phyloP scores from a whole-genome alignment of 2,329 filamentous ascomycete species.

The Aspergillus felis region DNA sequence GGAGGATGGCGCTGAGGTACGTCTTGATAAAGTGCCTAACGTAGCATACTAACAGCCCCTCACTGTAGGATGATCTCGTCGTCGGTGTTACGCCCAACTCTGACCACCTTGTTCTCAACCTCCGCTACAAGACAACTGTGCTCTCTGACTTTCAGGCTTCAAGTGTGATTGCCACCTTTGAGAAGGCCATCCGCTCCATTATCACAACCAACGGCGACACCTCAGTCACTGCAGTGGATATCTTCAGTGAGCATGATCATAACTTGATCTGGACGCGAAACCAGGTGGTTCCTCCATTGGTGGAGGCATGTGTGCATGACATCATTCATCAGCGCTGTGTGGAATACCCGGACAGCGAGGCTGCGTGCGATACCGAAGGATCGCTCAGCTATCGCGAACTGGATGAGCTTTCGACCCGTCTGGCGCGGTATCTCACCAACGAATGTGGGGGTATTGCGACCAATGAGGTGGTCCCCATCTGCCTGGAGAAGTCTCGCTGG shows the following conservation, averaged over 20 bases:
- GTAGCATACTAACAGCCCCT: not conserved
- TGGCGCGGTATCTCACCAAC: not conserved
- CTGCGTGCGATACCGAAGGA: constrained; percentile 2
- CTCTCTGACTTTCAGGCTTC: not conserved
- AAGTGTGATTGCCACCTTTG: not conserved
- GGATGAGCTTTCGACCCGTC: not conserved
- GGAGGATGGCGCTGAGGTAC: not conserved
- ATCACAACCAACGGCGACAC: not conserved
- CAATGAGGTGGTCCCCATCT: not conserved
- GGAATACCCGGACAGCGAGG: not conserved
- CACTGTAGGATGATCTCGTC: not conserved
- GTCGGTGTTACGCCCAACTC: not conserved
- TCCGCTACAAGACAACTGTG: not conserved
- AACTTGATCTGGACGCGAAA: not conserved
- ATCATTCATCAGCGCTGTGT: not conserved
- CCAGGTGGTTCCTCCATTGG: not conserved
- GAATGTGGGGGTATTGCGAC: not conserved
- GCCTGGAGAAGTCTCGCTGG: constrained; percentile 9
- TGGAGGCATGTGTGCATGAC: not conserved
- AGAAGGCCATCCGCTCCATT: not conserved
- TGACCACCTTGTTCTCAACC: not conserved
- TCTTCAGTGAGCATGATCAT: not conserved
- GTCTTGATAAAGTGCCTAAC: not conserved
- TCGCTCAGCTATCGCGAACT: constrained; percentile 5
- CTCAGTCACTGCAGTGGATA: not conserved